Evolutionary conservation across 2,329 filamentous ascomycete genomes (phyloP), one percentile per base, ranked within the genome.

Genomic region (Sclerotinia borealis): DNA sequence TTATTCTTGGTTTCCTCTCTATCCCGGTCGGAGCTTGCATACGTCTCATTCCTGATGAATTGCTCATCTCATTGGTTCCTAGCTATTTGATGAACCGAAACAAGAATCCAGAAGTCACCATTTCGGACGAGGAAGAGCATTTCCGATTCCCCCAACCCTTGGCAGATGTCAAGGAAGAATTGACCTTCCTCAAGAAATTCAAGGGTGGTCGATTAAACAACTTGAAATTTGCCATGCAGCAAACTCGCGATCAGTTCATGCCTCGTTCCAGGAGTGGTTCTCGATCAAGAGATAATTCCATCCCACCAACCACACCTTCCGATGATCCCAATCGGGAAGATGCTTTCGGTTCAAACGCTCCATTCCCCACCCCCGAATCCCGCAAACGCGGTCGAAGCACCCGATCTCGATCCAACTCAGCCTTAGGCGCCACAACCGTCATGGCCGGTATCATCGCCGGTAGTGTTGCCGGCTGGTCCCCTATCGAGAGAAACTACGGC

Each of bases 381-480:
- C 79, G 89, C 56, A 83, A 80, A 62, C 84, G 89, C 59, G 90
- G 88, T 58, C 81, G 87, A 68, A 90, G 87, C 49, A 88, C 80
- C 70, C 80, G 86, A 65, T 86, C 85, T 63, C 79, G 86, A 63
- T 72, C 73, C 5, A 88, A 88, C 75, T 92, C 89, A 34, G 88
- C 88, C 1, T 80, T 93, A 13, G 89, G 87, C 13, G 88, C 89
- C 2, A 87, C 89, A 1, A 86, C 87, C 9, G 89, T 92, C 65
- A 92, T 92, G 90, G 88, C 90, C n/a, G 90, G 90, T 65, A 88
- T 93, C 64, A 85, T 93, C 56, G 90, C 89, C 10, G 90, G 89
- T 49, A 88, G 87, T 71, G 84, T 93, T 39, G 89, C 86, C 17
- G 88, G 87, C 36, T 93, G 89, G 89, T 90, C 88, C 54, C 90